These are phyloP conservation scores for Nakazawaea wickerhamii DNA, from an alignment of 805 yeast genomes.

Conservation along the genomic window DNA sequence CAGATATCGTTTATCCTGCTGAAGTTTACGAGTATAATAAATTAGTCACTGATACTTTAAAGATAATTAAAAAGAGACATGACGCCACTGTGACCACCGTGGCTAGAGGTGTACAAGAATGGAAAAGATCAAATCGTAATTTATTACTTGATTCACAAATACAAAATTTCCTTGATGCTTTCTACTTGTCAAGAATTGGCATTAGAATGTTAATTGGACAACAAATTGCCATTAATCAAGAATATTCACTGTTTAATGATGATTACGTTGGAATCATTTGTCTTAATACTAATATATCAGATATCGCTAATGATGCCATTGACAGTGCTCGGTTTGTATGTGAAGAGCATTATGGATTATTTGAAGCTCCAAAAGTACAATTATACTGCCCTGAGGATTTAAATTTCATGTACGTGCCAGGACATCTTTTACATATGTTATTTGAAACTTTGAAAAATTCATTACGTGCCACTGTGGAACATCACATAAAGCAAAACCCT, in stretches of 20 bases:
- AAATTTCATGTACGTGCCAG: conserved; percentile 87
- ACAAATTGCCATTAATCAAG: conserved; percentile 76
- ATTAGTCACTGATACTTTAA: conserved; percentile 57
- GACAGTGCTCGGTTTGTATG: conserved; percentile 89
- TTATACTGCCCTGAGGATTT: conserved; percentile 72
- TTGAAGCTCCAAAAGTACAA: conserved; percentile 81
- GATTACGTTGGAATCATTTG: conserved; percentile 89
- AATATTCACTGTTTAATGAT: conserved; percentile 42
- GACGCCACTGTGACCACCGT: conserved; percentile 92
- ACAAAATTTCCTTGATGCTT: conserved; percentile 77
- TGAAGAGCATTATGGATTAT: conserved; percentile 83
- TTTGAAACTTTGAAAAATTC: conserved; percentile 87
- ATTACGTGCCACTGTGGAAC: conserved; percentile 83
- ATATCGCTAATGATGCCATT: conserved; percentile 80
- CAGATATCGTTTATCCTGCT: conserved; percentile 59
- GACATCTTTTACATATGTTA: conserved; percentile 85
- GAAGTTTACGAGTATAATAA: conserved; percentile 71
- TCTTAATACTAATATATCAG: conserved; percentile 76
- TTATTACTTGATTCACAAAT: conserved; percentile 60
- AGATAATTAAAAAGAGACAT: conserved; percentile 73
- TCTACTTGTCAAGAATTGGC: conserved; percentile 87
- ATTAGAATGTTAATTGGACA: conserved; percentile 94
- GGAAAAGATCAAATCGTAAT: conserved; percentile 55
- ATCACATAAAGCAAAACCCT: conserved; percentile 54
- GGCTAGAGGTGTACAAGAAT: conserved; percentile 88